Conservation (phyloP, 805 yeast species). For the Saccharomyces eubayanus region DNA sequence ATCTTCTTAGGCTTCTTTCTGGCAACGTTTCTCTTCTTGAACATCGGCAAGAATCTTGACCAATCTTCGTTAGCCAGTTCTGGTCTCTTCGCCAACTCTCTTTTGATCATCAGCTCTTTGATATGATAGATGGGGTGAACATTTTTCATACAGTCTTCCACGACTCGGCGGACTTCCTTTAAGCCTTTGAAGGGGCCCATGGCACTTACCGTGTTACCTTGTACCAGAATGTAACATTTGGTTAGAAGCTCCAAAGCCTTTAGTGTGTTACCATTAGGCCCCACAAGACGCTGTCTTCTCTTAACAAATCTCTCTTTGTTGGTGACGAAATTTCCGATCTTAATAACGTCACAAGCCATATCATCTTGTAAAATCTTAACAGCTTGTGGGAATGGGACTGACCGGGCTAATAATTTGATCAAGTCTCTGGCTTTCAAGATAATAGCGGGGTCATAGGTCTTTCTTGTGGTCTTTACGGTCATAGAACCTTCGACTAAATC, state of each 20-base stretch:
- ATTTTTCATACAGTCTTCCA: conserved; percentile 95
- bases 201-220: conserved; percentile 92
- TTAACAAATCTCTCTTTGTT: conserved; percentile 92
- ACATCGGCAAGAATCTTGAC: conserved; percentile 92
- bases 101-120: conserved; percentile 94
- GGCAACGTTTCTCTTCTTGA: conserved; percentile 92
- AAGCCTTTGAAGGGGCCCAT: conserved; percentile 96
- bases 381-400: conserved; percentile 96
- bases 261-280: conserved; percentile 93
- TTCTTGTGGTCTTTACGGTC: conserved; percentile 93
- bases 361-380: conserved; percentile 86
- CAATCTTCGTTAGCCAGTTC: conserved; percentile 94
- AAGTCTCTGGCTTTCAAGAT: conserved; percentile 91
- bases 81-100: conserved; percentile 90
- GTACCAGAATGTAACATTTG: conserved; percentile 91
- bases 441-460: conserved; percentile 90
- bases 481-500: conserved; percentile 94
- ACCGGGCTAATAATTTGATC: conserved; percentile 85
- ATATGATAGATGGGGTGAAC: conserved; percentile 97
- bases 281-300: conserved; percentile 91
- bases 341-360: conserved; percentile 89
- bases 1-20: conserved; percentile 76
- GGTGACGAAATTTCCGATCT: conserved; percentile 80
- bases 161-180: conserved; percentile 85
- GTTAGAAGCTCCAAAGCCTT: conserved; percentile 92